phyloP scores from a whole-genome alignment of 2,329 filamentous ascomycete genomes.

The Microdochium paspali region DNA sequence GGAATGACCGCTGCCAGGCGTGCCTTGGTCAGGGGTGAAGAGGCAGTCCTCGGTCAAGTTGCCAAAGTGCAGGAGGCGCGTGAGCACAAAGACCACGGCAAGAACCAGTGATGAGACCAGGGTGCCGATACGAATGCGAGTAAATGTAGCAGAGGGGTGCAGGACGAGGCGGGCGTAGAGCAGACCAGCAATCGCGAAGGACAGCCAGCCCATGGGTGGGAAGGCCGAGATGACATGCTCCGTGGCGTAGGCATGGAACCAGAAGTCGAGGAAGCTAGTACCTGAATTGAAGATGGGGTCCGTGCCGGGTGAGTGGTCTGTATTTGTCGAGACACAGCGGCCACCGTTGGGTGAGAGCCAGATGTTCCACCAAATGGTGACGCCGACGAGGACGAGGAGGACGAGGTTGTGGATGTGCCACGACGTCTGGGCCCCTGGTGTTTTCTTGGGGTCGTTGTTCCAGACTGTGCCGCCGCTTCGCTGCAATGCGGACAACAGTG shows the following conservation, averaged over 20 bases:
- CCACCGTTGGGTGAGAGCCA: conserved; percentile 31
- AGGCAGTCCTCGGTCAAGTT: conserved; percentile 34
- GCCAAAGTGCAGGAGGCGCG: conserved; percentile 28
- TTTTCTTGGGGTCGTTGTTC: conserved; percentile 8
- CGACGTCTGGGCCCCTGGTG: conserved; percentile 14
- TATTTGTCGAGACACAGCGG: conserved; percentile 18
- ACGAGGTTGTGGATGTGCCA: conserved; percentile 30
- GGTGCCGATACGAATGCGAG: conserved; percentile 18
- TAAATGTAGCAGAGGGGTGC: conserved; percentile 10
- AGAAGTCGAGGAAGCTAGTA: conserved; percentile 22
- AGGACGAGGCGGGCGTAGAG: conserved; percentile 29
- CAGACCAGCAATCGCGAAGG: conserved; percentile 32
- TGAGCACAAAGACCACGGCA: conserved; percentile 27
- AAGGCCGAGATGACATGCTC: conserved; percentile 26
- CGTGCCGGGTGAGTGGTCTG: conserved; percentile 1
- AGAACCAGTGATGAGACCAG: conserved; percentile 17
- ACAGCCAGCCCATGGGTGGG: conserved; percentile 35
- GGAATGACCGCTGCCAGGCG: conserved; percentile 8
- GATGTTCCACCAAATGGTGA: conserved; percentile 36
- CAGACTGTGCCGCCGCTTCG: conserved; percentile 8
- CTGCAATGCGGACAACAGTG: background rate
- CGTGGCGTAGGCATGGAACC: conserved; percentile 26
- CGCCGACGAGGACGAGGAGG: conserved; percentile 20
- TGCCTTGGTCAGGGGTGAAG: conserved; percentile 25
- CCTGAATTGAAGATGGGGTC: background rate